Conservation (phyloP, 1,284 basidiomycete genomes). For the Ceratobasidium sp. region DNA sequence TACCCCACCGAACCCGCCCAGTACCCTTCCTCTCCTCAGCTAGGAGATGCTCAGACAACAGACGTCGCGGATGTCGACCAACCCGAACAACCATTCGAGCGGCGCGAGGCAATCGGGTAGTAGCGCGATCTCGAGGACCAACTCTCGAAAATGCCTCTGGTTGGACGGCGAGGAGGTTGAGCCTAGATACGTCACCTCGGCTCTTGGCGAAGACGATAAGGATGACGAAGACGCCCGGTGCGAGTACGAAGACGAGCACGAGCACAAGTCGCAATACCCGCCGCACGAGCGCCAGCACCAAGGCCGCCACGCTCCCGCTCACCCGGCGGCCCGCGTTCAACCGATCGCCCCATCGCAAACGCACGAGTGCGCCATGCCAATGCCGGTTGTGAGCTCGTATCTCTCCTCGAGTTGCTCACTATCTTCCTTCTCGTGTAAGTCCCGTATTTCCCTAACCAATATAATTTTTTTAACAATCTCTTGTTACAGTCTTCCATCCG, state of each 20-base stretch:
- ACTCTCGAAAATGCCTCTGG: not conserved
- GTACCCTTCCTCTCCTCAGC: too few species aligned
- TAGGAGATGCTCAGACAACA: not conserved
- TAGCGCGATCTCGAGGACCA: not conserved
- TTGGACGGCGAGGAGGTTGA: not conserved
- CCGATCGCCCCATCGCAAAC: slow-evolving; percentile 39
- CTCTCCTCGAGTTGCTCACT: not conserved
- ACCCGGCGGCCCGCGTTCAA: not conserved
- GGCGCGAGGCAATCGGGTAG: not conserved
- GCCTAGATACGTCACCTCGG: not conserved
- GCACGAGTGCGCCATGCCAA: slow-evolving; percentile 13
- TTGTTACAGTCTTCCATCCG: too few species aligned
- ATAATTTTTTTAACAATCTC: too few species aligned
- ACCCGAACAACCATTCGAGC: not conserved
- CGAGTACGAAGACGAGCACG: too few species aligned
- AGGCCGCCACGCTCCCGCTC: not conserved
- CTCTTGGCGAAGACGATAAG: too few species aligned
- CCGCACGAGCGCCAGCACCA: not conserved
- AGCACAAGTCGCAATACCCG: not conserved
- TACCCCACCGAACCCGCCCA: not conserved
- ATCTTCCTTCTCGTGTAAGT: too few species aligned
- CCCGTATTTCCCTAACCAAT: too few species aligned
- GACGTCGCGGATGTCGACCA: not conserved
- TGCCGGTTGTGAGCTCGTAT: not conserved
- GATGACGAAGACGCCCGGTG: too few species aligned